These are phyloP conservation scores for Apiospora marii DNA, from an alignment of 2,329 filamentous ascomycete species.

Conservation along the genomic window DNA sequence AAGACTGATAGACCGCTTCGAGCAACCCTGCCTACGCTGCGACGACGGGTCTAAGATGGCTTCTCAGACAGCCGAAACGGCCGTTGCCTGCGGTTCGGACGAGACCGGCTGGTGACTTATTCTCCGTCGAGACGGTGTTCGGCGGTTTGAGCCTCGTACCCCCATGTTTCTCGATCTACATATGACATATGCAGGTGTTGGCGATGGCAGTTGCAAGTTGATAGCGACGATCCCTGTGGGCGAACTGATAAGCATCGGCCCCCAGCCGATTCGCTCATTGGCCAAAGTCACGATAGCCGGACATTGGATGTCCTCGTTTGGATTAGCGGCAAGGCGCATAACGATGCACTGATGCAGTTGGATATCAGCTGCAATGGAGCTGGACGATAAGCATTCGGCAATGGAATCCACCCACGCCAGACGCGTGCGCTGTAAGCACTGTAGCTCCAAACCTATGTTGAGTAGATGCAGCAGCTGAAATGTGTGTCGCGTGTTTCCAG, in stretches of 20 bases:
- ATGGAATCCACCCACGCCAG: background rate
- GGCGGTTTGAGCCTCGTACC: background rate
- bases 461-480: background rate
- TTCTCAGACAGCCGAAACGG: constrained; percentile 3
- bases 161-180: background rate
- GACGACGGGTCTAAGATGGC: background rate
- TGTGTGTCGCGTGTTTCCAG: background rate
- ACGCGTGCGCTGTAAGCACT: background rate
- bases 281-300: constrained; percentile 4
- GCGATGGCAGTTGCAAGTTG: background rate
- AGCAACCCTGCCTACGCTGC: background rate
- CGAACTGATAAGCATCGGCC: constrained; percentile 17
- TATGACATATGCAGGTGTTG: constrained; percentile 11
- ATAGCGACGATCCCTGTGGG: background rate
- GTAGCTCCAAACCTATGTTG: background rate
- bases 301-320: background rate
- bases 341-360: background rate
- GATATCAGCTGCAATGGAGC: background rate
- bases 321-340: background rate
- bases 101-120: background rate
- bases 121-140: background rate
- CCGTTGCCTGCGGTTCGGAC: constrained; percentile 3
- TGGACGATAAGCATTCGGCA: background rate
- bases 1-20: background rate
- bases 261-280: constrained; percentile 5